Evolutionary conservation across 179 eudicot species (phyloP), one percentile per base, ranked within the genome.

Genomic region (Beta macrorhiza): DNA sequence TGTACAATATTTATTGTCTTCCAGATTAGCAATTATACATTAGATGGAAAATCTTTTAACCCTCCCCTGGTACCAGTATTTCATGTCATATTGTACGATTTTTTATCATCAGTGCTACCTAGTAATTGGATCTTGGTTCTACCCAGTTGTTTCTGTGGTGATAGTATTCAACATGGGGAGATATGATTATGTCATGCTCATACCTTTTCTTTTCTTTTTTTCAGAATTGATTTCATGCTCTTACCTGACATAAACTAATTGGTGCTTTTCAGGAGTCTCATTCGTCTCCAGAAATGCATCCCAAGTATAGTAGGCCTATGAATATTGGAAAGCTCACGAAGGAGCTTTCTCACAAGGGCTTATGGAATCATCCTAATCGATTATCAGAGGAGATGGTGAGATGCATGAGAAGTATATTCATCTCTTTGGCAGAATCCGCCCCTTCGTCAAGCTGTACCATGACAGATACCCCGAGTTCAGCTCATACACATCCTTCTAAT

Each of bases 361-460:
- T 85, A 52, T 85, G 87, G 87, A 82, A 79, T 79, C 83, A 85
- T 77, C 85, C 87, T 71, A 85, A 85, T 79, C 78, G 76, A 49
- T 72, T 85, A 79, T 82, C 87, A n/a, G 87, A 85, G 85, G 87
- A 85, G 68, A 85, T 85, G 87, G 87, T 85, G 37, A 85, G 87
- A 63, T 85, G 87, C 62, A 85, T 85, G 87, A 79, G 85, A 79
- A 85, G 87, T 76, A 85, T 85, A 53, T 85, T 82, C 78, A 85
- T 85, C 83, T 85, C 87, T 57, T 82, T 85, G 67, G 82, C 87
- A 25, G 87, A 85, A 76, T 75, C 74, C 16, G 81, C 81, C 22
- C 81, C 87, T 67, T 79, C 73, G 32, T 76, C 83, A 10, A 75
- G 56, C 29, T 55, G 62, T 37, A 51, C 83, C 19, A 5, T 77